Conservation (phyloP, 129 eudicot genomes). For the Silybum marianum region DNA sequence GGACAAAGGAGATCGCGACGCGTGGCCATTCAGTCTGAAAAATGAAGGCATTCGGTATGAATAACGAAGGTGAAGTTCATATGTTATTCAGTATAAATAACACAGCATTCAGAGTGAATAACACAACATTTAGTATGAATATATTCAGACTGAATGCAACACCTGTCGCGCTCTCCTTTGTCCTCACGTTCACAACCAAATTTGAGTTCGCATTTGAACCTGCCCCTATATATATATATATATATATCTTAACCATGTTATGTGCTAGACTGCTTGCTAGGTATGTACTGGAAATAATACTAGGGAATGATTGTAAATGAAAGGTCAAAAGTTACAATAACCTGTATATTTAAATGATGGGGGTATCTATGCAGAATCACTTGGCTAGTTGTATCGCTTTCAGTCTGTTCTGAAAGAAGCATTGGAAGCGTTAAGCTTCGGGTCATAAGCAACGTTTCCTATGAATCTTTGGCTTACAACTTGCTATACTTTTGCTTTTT, state of each 20-base stretch:
- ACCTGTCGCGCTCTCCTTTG: no score
- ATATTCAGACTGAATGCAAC: no score
- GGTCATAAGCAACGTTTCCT: not conserved
- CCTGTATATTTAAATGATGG: not conserved
- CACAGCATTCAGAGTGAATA: no score
- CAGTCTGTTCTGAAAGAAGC: not conserved
- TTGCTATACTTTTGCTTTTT: not conserved
- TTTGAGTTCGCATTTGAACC: no score
- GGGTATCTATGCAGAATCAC: not conserved
- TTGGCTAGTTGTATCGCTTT: not conserved
- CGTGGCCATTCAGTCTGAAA: no score
- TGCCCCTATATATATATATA: no score
- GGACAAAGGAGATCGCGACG: no score
- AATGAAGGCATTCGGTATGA: no score
- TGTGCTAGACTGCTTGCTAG: not conserved
- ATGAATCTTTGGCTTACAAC: not conserved
- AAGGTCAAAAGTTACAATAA: not conserved
- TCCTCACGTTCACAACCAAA: no score
- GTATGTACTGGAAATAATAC: not conserved
- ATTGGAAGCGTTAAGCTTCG: not conserved
- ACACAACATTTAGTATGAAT: no score
- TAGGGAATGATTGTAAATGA: not conserved
- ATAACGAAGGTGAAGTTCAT: no score
- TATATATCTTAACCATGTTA: not conserved
- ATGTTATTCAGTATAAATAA: no score